Evolutionary conservation across 108 stramenopile genomes (phyloP).

Genomic region (Hondaea fermentalgiana): DNA sequence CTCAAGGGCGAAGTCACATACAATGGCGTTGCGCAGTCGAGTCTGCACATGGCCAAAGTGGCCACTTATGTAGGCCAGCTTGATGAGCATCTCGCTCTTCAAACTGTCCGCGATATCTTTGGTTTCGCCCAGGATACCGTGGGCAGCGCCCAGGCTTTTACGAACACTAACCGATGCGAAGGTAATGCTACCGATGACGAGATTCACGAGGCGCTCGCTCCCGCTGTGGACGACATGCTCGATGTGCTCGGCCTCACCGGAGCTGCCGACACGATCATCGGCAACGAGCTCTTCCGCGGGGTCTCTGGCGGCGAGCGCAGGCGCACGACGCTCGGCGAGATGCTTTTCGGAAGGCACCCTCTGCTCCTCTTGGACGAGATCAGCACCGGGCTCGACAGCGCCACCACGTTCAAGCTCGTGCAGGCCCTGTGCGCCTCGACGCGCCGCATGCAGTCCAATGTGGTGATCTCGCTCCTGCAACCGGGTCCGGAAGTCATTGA

Average conservation of each 20-base stretch:
- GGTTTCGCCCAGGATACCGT: background rate
- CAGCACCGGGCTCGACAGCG: constrained; percentile 65
- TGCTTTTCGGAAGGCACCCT: constrained; percentile 39
- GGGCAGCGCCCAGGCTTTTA: background rate
- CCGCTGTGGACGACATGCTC: constrained; percentile 45
- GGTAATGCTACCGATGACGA: background rate
- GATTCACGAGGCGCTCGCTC: background rate
- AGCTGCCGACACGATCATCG: constrained; percentile 44
- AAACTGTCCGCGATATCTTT: constrained; percentile 17
- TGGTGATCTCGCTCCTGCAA: constrained; percentile 67
- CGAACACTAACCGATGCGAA: background rate
- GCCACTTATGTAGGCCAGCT: background rate
- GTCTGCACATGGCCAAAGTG: background rate
- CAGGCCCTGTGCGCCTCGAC: constrained; percentile 36
- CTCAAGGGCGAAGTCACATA: background rate
- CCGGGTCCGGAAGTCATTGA: constrained; percentile 79
- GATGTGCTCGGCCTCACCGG: constrained; percentile 37
- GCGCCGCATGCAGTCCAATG: constrained; percentile 30
- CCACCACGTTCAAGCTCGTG: constrained; percentile 68
- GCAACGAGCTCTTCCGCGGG: constrained; percentile 58
- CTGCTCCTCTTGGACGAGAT: constrained; percentile 57
- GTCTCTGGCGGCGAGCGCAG: constrained; percentile 73
- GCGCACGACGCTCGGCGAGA: constrained; percentile 72
- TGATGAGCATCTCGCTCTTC: background rate
- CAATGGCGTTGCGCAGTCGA: background rate